Evolutionary conservation across 345 rosid genomes (phyloP).

Genomic region (Streptanthus diversifolius): DNA sequence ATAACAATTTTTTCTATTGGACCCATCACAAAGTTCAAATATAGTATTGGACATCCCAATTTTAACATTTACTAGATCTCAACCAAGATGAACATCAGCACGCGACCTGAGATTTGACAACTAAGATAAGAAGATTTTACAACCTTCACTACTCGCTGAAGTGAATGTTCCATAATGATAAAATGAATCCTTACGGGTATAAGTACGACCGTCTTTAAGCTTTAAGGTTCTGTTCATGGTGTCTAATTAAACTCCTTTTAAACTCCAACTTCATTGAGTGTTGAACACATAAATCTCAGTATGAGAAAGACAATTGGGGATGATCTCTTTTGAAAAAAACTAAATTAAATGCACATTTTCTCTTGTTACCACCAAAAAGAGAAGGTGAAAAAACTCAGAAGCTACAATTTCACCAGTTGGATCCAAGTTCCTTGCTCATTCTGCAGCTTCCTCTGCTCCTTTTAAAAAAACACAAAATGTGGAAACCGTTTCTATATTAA

Average conservation of each 20-base stretch:
- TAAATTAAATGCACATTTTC: constrained; percentile 16
- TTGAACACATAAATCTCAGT: background rate
- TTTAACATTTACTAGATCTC: background rate
- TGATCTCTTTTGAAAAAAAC: background rate
- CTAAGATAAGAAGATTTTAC: background rate
- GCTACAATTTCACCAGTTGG: background rate
- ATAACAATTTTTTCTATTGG: background rate
- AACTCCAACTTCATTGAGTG: background rate
- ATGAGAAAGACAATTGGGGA: background rate
- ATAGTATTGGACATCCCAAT: background rate
- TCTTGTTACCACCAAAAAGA: constrained; percentile 26
- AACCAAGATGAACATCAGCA: background rate
- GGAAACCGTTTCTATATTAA: background rate
- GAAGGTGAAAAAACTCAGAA: constrained; percentile 22
- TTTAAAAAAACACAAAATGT: background rate
- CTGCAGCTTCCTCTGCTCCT: constrained; percentile 25
- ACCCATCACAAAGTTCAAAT: background rate
- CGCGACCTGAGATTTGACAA: background rate
- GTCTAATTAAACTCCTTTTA: background rate
- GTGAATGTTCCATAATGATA: background rate
- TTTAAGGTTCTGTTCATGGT: background rate
- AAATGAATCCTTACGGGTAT: background rate
- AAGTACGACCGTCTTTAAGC: background rate
- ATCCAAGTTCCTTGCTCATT: background rate
- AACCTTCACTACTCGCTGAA: background rate